Conservation (phyloP, 192 early-diverging fungal species). For the Helicostylum pulchrum region DNA sequence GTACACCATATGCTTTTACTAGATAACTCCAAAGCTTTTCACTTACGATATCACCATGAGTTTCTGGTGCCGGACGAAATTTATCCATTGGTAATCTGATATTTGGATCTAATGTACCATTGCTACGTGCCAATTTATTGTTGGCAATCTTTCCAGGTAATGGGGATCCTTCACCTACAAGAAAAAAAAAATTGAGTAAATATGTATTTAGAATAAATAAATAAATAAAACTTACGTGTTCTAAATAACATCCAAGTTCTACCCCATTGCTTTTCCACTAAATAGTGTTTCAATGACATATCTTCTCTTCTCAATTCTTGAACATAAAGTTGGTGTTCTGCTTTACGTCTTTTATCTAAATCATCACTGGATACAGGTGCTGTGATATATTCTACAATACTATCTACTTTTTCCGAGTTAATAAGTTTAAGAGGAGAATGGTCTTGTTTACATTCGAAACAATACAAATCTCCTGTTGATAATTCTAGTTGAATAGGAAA, state of each 20-base stretch:
- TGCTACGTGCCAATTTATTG: conserved; percentile 21
- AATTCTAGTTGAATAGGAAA: conserved; percentile 19
- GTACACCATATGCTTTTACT: conserved; percentile 29
- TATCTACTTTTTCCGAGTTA: neutral
- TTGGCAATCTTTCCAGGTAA: conserved; percentile 32
- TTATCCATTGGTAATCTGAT: conserved; percentile 31
- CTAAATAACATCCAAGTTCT: conserved; percentile 34
- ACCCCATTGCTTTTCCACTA: conserved; percentile 29
- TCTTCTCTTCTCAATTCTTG: conserved; percentile 30
- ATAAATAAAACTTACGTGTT: conserved; percentile 20
- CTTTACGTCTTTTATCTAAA: conserved; percentile 19
- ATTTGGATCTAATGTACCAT: conserved; percentile 30
- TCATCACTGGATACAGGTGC: neutral
- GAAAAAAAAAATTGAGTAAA: neutral
- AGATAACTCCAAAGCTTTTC: conserved; percentile 30
- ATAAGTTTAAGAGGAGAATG: neutral
- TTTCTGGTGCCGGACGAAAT: conserved; percentile 32
- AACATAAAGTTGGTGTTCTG: conserved; percentile 26
- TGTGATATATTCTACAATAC: neutral
- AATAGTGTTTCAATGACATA: conserved; percentile 29
- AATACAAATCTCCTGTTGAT: conserved; percentile 8
- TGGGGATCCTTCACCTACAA: conserved; percentile 32
- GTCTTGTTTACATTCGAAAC: conserved; percentile 15
- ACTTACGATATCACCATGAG: conserved; percentile 37
- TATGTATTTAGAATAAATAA: neutral